Evolutionary conservation across 2,329 filamentous ascomycete genomes (phyloP).

Genomic region (Aspergillus sojae): DNA sequence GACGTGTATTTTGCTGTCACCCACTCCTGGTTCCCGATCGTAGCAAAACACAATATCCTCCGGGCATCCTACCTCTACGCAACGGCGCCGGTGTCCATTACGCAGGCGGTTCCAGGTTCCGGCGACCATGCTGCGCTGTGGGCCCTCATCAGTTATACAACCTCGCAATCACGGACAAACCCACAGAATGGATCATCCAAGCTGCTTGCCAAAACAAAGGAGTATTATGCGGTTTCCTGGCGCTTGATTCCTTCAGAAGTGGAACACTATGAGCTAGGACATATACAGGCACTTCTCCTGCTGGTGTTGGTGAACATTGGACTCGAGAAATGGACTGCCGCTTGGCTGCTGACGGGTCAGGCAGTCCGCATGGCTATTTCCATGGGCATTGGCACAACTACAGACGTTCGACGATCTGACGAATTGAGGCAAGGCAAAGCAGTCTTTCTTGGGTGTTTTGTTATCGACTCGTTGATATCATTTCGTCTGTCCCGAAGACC

Average conservation of each 20-base stretch:
- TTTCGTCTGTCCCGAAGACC: conserved; percentile 49
- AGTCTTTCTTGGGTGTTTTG: conserved; percentile 55
- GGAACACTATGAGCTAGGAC: conserved; percentile 43
- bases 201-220: conserved; percentile 30
- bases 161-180: conserved; percentile 33
- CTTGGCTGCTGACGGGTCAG: conserved; percentile 57
- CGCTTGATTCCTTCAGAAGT: conserved; percentile 43
- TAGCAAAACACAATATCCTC: conserved; percentile 59
- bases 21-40: conserved; percentile 63
- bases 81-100: conserved; percentile 40
- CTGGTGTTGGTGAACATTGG: conserved; percentile 55
- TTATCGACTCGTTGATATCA: conserved; percentile 57
- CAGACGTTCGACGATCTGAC: conserved; percentile 32
- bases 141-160: conserved; percentile 48
- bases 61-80: conserved; percentile 60
- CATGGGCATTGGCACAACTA: conserved; percentile 35
- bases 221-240: conserved; percentile 40
- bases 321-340: conserved; percentile 49
- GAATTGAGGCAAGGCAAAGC: conserved; percentile 43
- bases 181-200: conserved; percentile 20
- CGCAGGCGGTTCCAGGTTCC: conserved; percentile 34
- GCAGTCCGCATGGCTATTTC: conserved; percentile 53
- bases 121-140: conserved; percentile 48
- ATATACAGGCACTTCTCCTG: conserved; percentile 48
- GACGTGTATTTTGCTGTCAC: conserved; percentile 62